Evolutionary conservation across 1,284 basidiomycete species (phyloP), one percentile per base, ranked within the genome.

Genomic region (Prillingera fragicola): DNA sequence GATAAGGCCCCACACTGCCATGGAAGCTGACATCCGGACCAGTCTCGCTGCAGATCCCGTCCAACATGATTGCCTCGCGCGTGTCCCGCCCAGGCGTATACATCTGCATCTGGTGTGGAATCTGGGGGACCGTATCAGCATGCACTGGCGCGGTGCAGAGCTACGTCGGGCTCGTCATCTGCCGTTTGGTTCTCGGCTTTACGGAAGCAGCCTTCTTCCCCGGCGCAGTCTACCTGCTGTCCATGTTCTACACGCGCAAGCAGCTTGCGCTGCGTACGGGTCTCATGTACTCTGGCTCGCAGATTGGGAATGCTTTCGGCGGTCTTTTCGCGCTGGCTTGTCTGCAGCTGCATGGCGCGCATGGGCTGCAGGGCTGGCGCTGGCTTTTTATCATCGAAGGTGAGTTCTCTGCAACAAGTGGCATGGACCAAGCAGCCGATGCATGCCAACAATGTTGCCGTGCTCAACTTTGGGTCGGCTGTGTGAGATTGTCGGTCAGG

Each of bases 101-200:
- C 26, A 28, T 28, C 26, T 28, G 26, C 26, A 28, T 28, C 26
- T n/a, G 51, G 49, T 63, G 59, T 33, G 57, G 38, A 8, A 22
- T 53, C 1, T 67, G 65, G 65, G 65, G 65, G 35, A 21, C 56
- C 10, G 55, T 68, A 32, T 63, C 62, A 7, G 63, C 41, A 4
- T 57, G 54, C 27, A 66, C 63, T 6, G 41, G 28, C 12, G 50
- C 43, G 13, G 44, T 37, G 18, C 47, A 60, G 9, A 65, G 57
- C 41, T 69, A 60, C 34, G 47, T 53, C 9, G 57, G 57, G 13
- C 41, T 69, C 15, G 35, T 66, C 24, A 48, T 54, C 3, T 46
- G 63, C 21, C 57, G 71, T 3, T 55, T 70, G 45, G 50, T 70
- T 26, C 49, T 73, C 17, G 69, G 70, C 35, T 37, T 69, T 23